Evolutionary conservation across 805 yeast genomes (phyloP).

Genomic region (Isabelozyma rhagii): DNA sequence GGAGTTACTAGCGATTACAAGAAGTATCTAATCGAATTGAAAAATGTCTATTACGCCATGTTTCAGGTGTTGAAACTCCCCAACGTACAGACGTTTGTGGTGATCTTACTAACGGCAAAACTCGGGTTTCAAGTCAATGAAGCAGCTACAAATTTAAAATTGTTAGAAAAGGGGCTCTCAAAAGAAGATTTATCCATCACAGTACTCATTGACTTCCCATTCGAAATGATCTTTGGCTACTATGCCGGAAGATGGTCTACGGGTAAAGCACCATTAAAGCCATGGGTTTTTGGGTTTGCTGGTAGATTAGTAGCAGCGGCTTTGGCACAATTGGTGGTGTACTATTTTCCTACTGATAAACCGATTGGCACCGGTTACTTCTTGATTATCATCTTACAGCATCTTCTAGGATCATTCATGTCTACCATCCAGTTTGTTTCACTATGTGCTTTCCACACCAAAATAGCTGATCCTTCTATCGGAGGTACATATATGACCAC

Average conservation of each 20-base stretch:
- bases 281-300: constrained; percentile 86
- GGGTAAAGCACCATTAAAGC: constrained; percentile 70
- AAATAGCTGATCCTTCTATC: constrained; percentile 89
- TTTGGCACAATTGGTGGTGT: constrained; percentile 71
- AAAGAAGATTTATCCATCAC: constrained; percentile 93
- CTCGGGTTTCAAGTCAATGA: constrained; percentile 95
- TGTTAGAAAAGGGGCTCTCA: constrained; percentile 86
- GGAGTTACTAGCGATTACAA: background rate
- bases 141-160: constrained; percentile 88
- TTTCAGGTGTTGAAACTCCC: constrained; percentile 62
- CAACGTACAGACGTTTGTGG: constrained; percentile 69
- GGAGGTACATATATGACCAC: constrained; percentile 99
- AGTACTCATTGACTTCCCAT: constrained; percentile 91
- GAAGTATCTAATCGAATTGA: constrained; percentile 28
- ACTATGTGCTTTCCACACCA: constrained; percentile 90
- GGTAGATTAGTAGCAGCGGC: constrained; percentile 78
- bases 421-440: constrained; percentile 93
- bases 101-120: constrained; percentile 76
- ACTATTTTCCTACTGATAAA: constrained; percentile 60
- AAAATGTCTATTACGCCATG: constrained; percentile 63
- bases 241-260: constrained; percentile 94
- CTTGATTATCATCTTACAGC: constrained; percentile 72
- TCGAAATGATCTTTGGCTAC: constrained; percentile 91
- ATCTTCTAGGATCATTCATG: constrained; percentile 85
- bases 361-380: constrained; percentile 55